Conservation (phyloP, 2,329 filamentous ascomycete species). For the Aspergillus latus region DNA sequence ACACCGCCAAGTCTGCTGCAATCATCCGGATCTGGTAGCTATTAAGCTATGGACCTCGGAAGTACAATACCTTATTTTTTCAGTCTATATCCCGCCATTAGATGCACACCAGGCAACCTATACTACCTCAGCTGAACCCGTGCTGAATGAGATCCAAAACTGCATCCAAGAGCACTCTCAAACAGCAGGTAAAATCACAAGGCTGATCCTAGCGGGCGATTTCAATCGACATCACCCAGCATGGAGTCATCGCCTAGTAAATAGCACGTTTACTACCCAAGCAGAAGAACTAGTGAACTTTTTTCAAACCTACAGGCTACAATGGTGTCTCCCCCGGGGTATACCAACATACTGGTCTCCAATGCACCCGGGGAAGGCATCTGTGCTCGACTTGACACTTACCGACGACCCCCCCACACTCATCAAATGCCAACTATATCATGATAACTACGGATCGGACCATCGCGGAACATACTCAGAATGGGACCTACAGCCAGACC, state of each 20-base stretch:
- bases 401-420: constrained; percentile 17
- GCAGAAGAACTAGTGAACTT: constrained; percentile 20
- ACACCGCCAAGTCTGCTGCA: constrained; percentile 24
- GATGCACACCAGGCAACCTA: neutral
- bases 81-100: constrained; percentile 17
- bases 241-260: constrained; percentile 4
- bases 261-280: neutral
- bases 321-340: constrained; percentile 15
- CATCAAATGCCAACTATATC: constrained; percentile 25
- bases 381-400: constrained; percentile 18
- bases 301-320: constrained; percentile 16
- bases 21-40: constrained; percentile 25
- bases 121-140: neutral
- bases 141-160: constrained; percentile 7
- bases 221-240: constrained; percentile 21
- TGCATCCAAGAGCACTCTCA: constrained; percentile 9
- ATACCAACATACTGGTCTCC: constrained; percentile 14
- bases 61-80: constrained; percentile 21
- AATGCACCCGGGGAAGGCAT: constrained; percentile 5
- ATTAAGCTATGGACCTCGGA: constrained; percentile 23
- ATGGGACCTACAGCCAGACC: constrained; percentile 15
- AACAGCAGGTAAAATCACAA: neutral
- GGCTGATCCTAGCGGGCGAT: constrained; percentile 16
- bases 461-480: constrained; percentile 24
- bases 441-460: constrained; percentile 26